phyloP scores from a whole-genome alignment of 345 rosid genomes.

The Raphanus sativus region DNA sequence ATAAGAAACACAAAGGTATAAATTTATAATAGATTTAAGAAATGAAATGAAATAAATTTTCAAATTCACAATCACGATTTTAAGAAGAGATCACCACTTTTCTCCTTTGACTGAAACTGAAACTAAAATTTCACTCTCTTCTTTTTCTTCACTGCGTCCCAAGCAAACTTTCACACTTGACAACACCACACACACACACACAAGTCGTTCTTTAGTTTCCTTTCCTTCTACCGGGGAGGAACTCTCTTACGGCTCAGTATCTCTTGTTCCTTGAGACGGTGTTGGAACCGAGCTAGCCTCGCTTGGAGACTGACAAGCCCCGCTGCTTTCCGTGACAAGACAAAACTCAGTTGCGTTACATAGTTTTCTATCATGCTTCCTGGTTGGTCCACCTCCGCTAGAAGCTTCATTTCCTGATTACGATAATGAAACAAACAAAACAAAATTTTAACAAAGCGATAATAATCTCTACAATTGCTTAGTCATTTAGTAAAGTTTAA shows the following conservation, averaged over 20 bases:
- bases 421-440: not conserved
- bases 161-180: slow-evolving; percentile 24
- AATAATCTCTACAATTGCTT: not conserved
- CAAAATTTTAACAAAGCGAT: not conserved
- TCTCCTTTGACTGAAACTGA: not conserved
- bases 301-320: slow-evolving; percentile 94
- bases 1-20: slow-evolving; percentile 2
- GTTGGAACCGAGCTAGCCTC: slow-evolving; percentile 93
- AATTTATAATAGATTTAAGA: not conserved
- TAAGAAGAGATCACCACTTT: slow-evolving; percentile 7
- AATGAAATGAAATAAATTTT: not conserved
- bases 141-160: slow-evolving; percentile 20
- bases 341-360: slow-evolving; percentile 84
- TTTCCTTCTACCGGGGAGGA: slow-evolving; percentile 45
- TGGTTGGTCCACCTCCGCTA: slow-evolving; percentile 97
- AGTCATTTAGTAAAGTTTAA: not conserved
- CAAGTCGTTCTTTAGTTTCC: slow-evolving; percentile 5
- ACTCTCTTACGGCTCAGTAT: slow-evolving; percentile 84
- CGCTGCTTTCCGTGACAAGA: slow-evolving; percentile 95
- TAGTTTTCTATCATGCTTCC: slow-evolving; percentile 95
- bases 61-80: slow-evolving; percentile 20
- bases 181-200: slow-evolving; percentile 18
- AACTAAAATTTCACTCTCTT: slow-evolving; percentile 20
- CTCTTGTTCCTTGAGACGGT: slow-evolving; percentile 93
- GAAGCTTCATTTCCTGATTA: slow-evolving; percentile 90